A percentile compares a stretch with the other conserved stretches of the same genome.
Conservation (phyloP, 345 rosid genomes). For the Physaria fendleri region DNA sequence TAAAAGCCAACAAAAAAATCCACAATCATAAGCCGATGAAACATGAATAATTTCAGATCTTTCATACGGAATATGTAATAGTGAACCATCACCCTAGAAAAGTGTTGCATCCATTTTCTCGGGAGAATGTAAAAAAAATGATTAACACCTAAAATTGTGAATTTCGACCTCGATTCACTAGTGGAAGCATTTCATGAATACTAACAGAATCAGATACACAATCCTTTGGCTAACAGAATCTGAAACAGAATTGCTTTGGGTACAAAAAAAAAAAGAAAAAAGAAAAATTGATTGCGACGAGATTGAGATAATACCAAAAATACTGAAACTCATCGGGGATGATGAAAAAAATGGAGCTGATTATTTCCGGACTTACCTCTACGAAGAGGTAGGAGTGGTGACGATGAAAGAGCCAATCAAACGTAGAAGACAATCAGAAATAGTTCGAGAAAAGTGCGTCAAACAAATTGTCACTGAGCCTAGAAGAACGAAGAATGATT, state of each 20-base stretch:
- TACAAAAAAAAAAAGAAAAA: too few relatives aligned
- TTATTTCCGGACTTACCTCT: conserved; percentile 33
- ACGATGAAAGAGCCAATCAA: conserved; percentile 11
- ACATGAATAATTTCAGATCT: not conserved
- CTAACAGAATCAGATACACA: too few relatives aligned
- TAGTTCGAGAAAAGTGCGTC: not conserved
- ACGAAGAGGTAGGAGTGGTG: not conserved
- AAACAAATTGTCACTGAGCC: conserved; percentile 13
- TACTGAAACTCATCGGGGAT: not conserved
- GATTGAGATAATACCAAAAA: not conserved
- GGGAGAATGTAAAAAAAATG: not conserved
- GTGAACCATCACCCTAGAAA: not conserved
- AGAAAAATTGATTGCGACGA: conserved; percentile 14
- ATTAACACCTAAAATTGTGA: not conserved
- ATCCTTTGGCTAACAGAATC: too few relatives aligned
- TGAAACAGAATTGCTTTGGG: not conserved
- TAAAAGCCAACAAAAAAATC: too few relatives aligned
- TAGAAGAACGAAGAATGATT: not conserved
- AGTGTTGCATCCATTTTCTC: not conserved
- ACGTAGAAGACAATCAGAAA: not conserved
- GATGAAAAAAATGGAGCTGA: not conserved
- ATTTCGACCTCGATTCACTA: not conserved
- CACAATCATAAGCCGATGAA: not conserved
- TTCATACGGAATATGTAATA: not conserved
- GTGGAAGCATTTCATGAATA: not conserved